Conservation (phyloP, 129 eudicot species). For the Gnaphalium uliginosum region DNA sequence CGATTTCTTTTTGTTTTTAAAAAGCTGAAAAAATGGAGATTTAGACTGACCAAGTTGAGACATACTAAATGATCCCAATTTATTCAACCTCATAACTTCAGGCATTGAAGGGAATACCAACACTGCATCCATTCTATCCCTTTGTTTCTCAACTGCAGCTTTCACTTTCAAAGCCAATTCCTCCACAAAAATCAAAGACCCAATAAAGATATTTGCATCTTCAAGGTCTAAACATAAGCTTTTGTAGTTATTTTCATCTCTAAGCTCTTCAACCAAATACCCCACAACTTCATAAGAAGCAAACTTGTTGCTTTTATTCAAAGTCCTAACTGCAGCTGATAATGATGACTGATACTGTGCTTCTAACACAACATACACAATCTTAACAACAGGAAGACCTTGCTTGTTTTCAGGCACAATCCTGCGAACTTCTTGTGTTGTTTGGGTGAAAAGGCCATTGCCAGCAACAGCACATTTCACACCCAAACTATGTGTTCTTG, state of each 20-base stretch:
- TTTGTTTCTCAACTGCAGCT: conserved; percentile 86
- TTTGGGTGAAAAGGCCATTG: conserved; percentile 94
- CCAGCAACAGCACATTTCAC: conserved; percentile 85
- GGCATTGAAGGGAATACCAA: conserved; percentile 99
- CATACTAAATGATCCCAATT: conserved; percentile 93
- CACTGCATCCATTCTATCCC: conserved; percentile 98
- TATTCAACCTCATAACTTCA: conserved; percentile 96
- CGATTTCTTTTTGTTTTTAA: conserved; percentile 76
- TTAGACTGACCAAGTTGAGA: conserved; percentile 93
- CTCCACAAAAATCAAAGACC: conserved; percentile 91
- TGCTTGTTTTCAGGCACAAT: conserved; percentile 70
- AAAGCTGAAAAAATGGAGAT: conserved; percentile 87
- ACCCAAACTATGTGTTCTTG: conserved; percentile 50
- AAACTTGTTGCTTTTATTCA: conserved; percentile 52
- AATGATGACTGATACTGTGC: conserved; percentile 96
- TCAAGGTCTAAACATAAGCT: conserved; percentile 85
- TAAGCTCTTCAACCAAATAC: conserved; percentile 95
- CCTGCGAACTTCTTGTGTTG: conserved; percentile 80
- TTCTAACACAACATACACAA: conserved; percentile 95
- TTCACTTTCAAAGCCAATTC: conserved; percentile 85
- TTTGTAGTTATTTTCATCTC: conserved; percentile 74
- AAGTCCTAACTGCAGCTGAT: conserved; percentile 69
- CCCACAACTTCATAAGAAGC: conserved; percentile 92
- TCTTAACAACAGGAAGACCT: conserved; percentile 75
- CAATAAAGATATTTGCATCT: conserved; percentile 91